These are phyloP conservation scores for Chloris gayana DNA, from an alignment of 176 grass and related monocot species.

Conservation along the genomic window DNA sequence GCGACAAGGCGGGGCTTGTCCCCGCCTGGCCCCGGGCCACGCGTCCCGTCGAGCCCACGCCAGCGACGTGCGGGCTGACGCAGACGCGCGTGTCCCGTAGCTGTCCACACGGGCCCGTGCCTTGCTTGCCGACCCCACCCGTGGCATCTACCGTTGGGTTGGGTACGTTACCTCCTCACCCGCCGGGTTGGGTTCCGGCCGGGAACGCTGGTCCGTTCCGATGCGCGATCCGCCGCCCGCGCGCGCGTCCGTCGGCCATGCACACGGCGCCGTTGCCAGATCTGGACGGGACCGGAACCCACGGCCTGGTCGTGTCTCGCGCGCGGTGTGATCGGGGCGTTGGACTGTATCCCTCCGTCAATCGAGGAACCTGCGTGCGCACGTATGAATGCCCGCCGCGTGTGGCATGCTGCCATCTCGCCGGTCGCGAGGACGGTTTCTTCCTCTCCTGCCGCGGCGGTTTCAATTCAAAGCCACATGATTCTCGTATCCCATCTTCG, in stretches of 20 bases:
- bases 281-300: too few species aligned
- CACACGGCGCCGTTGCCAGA: too few species aligned
- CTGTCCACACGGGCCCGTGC: constrained; percentile 2
- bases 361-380: too few species aligned
- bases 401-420: too few species aligned
- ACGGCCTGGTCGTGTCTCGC: too few species aligned
- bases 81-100: constrained; percentile 1
- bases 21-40: background rate
- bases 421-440: background rate
- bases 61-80: background rate
- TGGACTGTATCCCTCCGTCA: too few species aligned
- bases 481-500: background rate
- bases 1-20: background rate
- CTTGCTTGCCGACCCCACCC: background rate
- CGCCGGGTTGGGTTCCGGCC: too few species aligned
- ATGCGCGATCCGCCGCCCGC: too few species aligned
- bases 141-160: background rate
- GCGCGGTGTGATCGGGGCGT: too few species aligned
- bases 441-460: background rate
- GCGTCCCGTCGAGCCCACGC: constrained; percentile 1
- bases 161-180: too few species aligned
- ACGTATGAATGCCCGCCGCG: too few species aligned
- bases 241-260: too few species aligned
- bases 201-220: background rate
- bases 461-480: background rate